Percentiles rank a stretch among this genome's conserved stretches.
Evolutionary conservation across 2,329 filamentous ascomycete species (phyloP).

Genomic region (Uncinocarpus reesii): DNA sequence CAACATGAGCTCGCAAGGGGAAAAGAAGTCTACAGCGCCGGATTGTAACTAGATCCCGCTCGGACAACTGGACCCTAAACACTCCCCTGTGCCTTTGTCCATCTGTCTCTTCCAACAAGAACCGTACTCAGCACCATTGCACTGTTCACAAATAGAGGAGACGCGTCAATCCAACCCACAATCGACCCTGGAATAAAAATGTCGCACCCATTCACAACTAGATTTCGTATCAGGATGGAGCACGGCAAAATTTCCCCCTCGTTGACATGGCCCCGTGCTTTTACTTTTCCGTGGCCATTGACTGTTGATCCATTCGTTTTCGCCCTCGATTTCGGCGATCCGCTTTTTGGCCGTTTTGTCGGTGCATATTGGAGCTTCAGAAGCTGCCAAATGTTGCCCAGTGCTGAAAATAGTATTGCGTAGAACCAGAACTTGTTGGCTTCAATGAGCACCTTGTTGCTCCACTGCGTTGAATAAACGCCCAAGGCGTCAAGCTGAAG

Average conservation of each 20-base stretch:
- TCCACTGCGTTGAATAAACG: slow-evolving; percentile 35
- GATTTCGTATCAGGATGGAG: slow-evolving; percentile 34
- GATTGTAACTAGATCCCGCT: no score
- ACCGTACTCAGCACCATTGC: slow-evolving; percentile 54
- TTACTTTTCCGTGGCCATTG: slow-evolving; percentile 8
- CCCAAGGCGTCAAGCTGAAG: slow-evolving; percentile 45
- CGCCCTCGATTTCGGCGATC: not conserved
- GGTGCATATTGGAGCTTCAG: slow-evolving; percentile 10
- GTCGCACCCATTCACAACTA: slow-evolving; percentile 52
- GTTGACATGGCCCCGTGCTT: not conserved
- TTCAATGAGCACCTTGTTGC: slow-evolving; percentile 45
- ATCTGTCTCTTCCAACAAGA: slow-evolving; percentile 51
- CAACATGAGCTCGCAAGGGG: no score
- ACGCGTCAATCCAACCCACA: slow-evolving; percentile 50
- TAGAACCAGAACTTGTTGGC: slow-evolving; percentile 62
- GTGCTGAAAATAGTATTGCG: slow-evolving; percentile 45
- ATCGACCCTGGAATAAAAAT: slow-evolving; percentile 50
- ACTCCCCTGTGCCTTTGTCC: slow-evolving; percentile 32
- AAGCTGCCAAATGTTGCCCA: slow-evolving; percentile 25
- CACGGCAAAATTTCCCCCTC: not conserved
- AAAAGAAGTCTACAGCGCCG: no score
- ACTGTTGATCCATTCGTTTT: not conserved
- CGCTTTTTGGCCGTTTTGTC: not conserved
- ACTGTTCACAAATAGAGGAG: slow-evolving; percentile 45
- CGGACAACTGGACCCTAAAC: no score